phyloP scores from a whole-genome alignment of 495 filamentous ascomycete species.

The Margaritispora aquatica region DNA sequence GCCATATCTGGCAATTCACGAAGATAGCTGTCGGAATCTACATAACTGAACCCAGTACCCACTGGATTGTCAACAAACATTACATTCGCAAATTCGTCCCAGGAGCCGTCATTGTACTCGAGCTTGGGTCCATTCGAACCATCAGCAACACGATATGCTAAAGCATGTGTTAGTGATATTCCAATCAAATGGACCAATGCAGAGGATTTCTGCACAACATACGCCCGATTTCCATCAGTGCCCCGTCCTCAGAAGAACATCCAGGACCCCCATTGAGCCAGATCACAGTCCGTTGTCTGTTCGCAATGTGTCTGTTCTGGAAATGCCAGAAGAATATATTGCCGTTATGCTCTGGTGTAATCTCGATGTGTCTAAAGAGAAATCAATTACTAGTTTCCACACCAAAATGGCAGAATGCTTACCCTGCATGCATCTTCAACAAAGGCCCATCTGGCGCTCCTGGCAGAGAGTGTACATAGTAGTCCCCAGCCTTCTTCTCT shows the following conservation, averaged over 20 bases:
- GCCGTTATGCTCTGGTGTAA: conserved; percentile 74
- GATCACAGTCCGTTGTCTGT: conserved; percentile 85
- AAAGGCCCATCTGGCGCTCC: conserved; percentile 77
- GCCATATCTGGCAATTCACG: conserved; percentile 87
- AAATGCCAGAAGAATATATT: conserved; percentile 99
- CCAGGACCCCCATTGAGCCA: conserved; percentile 97
- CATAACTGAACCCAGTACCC: conserved; percentile 94
- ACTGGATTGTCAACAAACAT: conserved; percentile 97
- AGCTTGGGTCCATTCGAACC: conserved; percentile 52
- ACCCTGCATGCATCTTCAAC: conserved; percentile 85
- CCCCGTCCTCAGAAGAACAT: conserved; percentile 94
- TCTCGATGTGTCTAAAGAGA: conserved; percentile 86
- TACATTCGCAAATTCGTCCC: conserved; percentile 96
- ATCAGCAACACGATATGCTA: conserved; percentile 75
- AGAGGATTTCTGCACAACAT: background rate
- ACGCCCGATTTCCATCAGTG: conserved; percentile 87
- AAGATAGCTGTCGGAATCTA: conserved; percentile 77
- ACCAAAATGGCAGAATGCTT: background rate
- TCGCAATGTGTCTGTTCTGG: conserved; percentile 90
- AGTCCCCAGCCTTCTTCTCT: conserved; percentile 71
- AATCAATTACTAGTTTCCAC: background rate
- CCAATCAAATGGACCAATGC: no score
- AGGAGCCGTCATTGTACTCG: conserved; percentile 80
- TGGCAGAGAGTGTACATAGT: conserved; percentile 78
- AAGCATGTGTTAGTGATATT: conserved; percentile 29